Base-by-base conservation (phyloP, 371 early-diverging fungal species). In the Actinomucor elegans region DNA sequence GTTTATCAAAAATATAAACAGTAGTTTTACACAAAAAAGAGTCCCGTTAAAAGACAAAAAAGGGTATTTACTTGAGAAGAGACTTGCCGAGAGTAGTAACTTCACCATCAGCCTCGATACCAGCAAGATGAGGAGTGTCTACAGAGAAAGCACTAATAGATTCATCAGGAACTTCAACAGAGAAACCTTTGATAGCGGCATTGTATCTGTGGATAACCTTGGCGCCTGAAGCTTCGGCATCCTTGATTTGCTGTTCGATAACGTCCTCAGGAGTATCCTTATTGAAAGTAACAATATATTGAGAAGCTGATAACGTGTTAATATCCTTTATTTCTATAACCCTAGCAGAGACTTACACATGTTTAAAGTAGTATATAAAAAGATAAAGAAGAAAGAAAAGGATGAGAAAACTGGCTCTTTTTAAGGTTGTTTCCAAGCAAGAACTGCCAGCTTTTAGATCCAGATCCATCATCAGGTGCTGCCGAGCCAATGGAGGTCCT, bases 51-150 rank as follows among this genome's bases (percentile, higher is more conserved):
- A n/a, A n/a, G n/a, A n/a, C n/a, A n/a, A n/a, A n/a, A n/a, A n/a
- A n/a, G n/a, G n/a, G 1, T 23, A 9, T 23, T 42, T 41, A 32
- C 20, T 29, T 11, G 17, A 59, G 15, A 20, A 61, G 51, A 50
- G 61, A 21, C 34, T 59, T 6, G 37, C 73, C 79, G 41, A 77
- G 77, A 20, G 69, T 74, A 45, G 73, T 67, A 33, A 83, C 81
- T 41, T 70, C 69, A 28, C 84, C 84, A 57, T 83, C 84, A 32
- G 79, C 60, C 47, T 83, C 84, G 35, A 83, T 44, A 31, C 52
- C 58, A 4, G 70, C 54, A 21, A 83, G 52, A 5, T 67, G 63
- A n/a, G 64, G 57, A 17, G 48, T 41, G n/a, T 20, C 23, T 48
- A 77, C 52, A 14, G 71, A 64, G 36, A 74, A 55, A 9, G 73